Conservation (phyloP, 805 yeast genomes). For the Henningerozyma blattae region DNA sequence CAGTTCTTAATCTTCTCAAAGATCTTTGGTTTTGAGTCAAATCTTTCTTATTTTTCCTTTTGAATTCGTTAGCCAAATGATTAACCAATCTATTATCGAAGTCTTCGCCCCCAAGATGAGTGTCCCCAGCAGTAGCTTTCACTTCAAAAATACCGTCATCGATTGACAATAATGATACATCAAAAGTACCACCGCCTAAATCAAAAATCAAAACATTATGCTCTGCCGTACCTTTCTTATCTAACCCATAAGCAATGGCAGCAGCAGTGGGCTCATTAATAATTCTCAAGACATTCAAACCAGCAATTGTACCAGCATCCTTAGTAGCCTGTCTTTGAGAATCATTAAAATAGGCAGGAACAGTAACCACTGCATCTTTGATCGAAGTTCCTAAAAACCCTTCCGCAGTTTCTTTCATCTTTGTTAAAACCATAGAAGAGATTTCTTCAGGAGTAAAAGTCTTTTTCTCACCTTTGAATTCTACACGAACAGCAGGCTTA, state of each 20-base stretch:
- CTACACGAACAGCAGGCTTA: constrained; percentile 74
- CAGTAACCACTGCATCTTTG: constrained; percentile 87
- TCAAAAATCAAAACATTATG: constrained; percentile 86
- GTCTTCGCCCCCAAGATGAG: constrained; percentile 96
- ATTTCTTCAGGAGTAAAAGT: constrained; percentile 89
- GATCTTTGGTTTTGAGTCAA: constrained; percentile 86
- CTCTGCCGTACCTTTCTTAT: constrained; percentile 63
- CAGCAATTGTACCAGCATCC: constrained; percentile 95
- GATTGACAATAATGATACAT: constrained; percentile 83
- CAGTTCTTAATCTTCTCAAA: constrained; percentile 92
- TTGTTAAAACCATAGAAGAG: constrained; percentile 81
- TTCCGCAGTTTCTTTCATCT: constrained; percentile 90
- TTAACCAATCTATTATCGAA: constrained; percentile 89
- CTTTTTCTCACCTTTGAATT: constrained; percentile 75
- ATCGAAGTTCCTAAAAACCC: constrained; percentile 71
- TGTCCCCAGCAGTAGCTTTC: constrained; percentile 65
- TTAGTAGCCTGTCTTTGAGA: constrained; percentile 98
- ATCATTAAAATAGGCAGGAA: constrained; percentile 95
- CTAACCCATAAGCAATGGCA: constrained; percentile 93
- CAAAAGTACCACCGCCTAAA: constrained; percentile 97
- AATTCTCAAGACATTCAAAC: constrained; percentile 86
- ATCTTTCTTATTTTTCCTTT: constrained; percentile 93
- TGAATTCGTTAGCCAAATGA: constrained; percentile 84
- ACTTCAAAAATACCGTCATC: constrained; percentile 96
- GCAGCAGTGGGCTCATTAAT: constrained; percentile 98